Evolutionary conservation across 2,329 filamentous ascomycete species (phyloP).

Genomic region (Herpotrichia juniperi): DNA sequence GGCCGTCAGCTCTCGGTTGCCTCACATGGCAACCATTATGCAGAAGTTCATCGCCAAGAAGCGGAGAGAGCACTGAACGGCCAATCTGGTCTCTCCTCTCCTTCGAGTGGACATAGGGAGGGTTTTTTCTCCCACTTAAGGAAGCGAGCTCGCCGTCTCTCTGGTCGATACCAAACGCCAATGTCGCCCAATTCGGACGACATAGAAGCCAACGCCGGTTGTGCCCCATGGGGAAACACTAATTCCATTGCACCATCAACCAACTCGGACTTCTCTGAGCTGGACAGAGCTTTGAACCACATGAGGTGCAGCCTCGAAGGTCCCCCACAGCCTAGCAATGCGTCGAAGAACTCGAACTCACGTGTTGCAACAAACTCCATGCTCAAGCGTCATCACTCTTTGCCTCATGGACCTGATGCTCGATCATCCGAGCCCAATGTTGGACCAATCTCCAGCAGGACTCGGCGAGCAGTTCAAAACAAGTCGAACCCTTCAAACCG

Average conservation of each 20-base stretch:
- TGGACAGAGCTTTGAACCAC: conserved; percentile 66
- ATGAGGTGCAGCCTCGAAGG: conserved; percentile 64
- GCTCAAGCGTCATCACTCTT: conserved; percentile 57
- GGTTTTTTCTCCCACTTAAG: conserved; percentile 98
- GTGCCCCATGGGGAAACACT: conserved; percentile 79
- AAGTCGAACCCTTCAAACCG: conserved; percentile 77
- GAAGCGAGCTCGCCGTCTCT: conserved; percentile 90
- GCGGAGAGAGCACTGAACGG: conserved; percentile 90
- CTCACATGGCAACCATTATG: conserved; percentile 91
- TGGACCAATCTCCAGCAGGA: conserved; percentile 76
- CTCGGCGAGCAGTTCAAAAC: conserved; percentile 73
- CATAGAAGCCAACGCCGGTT: conserved; percentile 89
- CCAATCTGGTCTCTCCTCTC: conserved; percentile 74
- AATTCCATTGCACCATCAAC: conserved; percentile 65
- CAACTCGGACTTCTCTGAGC: conserved; percentile 62
- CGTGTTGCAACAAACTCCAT: conserved; percentile 52
- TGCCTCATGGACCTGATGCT: conserved; percentile 50
- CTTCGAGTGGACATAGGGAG: conserved; percentile 82
- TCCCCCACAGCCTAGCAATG: conserved; percentile 37
- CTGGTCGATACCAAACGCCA: conserved; percentile 84
- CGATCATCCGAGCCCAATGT: conserved; percentile 67
- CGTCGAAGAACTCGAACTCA: conserved; percentile 31
- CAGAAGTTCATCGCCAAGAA: conserved; percentile 87
- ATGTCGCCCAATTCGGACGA: conserved; percentile 83
- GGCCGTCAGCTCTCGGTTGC: conserved; percentile 91